Percentiles rank a stretch among this genome's conserved stretches.
Conservation (phyloP, 1,139 yeast species). For the Blastobotrys illinoisensis region DNA sequence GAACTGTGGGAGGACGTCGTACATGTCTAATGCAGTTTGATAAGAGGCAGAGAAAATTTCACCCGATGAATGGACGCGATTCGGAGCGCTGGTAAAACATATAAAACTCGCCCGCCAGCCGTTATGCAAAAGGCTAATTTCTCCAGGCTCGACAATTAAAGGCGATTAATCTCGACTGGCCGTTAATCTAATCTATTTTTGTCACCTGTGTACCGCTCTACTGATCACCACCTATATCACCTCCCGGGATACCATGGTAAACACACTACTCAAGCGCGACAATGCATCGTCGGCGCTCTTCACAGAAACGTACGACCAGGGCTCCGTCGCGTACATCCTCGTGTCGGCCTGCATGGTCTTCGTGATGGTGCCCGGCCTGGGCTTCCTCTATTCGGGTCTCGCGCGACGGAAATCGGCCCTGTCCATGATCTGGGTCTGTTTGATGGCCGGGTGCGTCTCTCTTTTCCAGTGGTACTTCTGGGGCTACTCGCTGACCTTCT, state of each 20-base stretch:
- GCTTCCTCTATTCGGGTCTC: slow-evolving; percentile 85
- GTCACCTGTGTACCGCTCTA: too few species aligned
- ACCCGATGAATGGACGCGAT: background rate
- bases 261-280: background rate
- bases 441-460: slow-evolving; percentile 74
- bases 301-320: slow-evolving; percentile 34
- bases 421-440: slow-evolving; percentile 77
- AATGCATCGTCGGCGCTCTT: background rate
- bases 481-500: slow-evolving; percentile 92
- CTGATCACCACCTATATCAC: background rate
- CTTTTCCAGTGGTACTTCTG: slow-evolving; percentile 94
- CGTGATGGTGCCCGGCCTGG: slow-evolving; percentile 93
- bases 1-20: background rate
- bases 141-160: background rate
- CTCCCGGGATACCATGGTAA: background rate
- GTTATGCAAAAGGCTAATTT: background rate
- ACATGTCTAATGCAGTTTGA: background rate
- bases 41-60: background rate
- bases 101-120: background rate
- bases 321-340: slow-evolving; percentile 46
- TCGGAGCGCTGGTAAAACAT: background rate
- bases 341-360: slow-evolving; percentile 69
- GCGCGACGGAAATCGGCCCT: slow-evolving; percentile 89
- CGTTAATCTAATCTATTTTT: background rate
- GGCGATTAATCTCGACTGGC: background rate